Base-by-base conservation (phyloP, 2,329 filamentous ascomycete genomes). In the Phialophora tarda region DNA sequence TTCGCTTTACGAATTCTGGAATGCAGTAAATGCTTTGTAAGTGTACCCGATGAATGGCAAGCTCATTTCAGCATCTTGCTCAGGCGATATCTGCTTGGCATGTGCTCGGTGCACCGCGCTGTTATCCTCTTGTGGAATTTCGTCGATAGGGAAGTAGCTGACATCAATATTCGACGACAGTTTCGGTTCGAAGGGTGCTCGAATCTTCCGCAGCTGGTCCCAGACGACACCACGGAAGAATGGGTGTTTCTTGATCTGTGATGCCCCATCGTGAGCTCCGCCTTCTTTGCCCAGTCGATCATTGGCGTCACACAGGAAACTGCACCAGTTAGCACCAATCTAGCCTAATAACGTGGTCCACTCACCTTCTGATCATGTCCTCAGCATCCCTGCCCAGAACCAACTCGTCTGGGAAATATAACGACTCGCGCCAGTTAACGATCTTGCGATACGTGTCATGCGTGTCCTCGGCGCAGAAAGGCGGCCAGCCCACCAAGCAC, bases 371-470 rank as follows among this genome's bases (percentile, higher is more conserved):
- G 73, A 98, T 96, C 76, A 98, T 85, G 75, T 94, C 91, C 80
- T 98, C 94, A 0, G 95, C 93, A 75, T 97, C 93, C 1, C 86
- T 86, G 50, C 92, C 92, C 38, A 99, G 84, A 68, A 92, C 91
- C 74, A 97, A 91, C 78, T 99, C 95, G 67, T 96, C 93, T 0
- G 95, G 95, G 84, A 99, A 98, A 80, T 97, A 97, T 56, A 99
- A 82, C 66, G 94, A 93, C 76, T 96, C 90, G 64, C 92, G 89
- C 95, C 95, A 99, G 82, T 97, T 97, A 74, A 99, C 93, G 78
- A 99, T 99, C 86, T 99, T 99, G 72, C 94, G 90, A 81, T 99
- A 99, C 1, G 95, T 98, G 78, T 98, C 95, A 76, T 96, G 94
- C 67, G 93, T 91, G 77, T 98, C 94, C 78, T 99, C 95, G 23